Conservation (phyloP, 148 eudicot genomes). For the Rhododendron griersonianum region DNA sequence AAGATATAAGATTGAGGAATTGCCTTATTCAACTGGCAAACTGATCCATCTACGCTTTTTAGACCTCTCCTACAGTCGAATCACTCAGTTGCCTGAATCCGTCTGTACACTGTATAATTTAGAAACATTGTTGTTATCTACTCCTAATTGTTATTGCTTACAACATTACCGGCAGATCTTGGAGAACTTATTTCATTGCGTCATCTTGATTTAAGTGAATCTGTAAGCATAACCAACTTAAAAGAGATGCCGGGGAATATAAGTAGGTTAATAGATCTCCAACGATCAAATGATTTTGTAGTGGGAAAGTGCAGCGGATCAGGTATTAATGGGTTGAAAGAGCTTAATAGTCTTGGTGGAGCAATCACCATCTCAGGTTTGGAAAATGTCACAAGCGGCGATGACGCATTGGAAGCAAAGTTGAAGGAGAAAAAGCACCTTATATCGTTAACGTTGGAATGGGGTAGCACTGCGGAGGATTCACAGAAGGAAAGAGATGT, state of each 20-base stretch:
- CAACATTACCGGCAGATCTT: neutral
- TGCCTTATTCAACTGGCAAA: neutral
- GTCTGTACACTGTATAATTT: neutral
- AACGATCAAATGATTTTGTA: neutral
- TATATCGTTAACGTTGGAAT: neutral
- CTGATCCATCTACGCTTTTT: neutral
- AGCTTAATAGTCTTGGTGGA: neutral
- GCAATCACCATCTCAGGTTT: neutral
- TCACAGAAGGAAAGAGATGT: neutral
- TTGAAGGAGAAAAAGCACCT: constrained; percentile 3
- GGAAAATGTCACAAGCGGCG: neutral
- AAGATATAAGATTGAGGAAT: neutral
- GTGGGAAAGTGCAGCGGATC: neutral
- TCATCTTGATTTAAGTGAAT: no score
- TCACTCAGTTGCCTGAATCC: neutral
- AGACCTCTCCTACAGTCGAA: neutral
- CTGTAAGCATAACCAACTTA: no score
- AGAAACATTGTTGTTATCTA: neutral
- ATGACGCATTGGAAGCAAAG: constrained; percentile 5
- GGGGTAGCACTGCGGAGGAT: neutral
- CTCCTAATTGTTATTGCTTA: neutral
- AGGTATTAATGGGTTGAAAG: neutral
- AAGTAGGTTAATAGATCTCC: neutral
- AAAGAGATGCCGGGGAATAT: neutral
- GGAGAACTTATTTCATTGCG: neutral